Percentiles rank a stretch among this genome's conserved stretches.
Evolutionary conservation across 495 filamentous ascomycete species (phyloP).

Genomic region (Barbatosphaeria neglecta): DNA sequence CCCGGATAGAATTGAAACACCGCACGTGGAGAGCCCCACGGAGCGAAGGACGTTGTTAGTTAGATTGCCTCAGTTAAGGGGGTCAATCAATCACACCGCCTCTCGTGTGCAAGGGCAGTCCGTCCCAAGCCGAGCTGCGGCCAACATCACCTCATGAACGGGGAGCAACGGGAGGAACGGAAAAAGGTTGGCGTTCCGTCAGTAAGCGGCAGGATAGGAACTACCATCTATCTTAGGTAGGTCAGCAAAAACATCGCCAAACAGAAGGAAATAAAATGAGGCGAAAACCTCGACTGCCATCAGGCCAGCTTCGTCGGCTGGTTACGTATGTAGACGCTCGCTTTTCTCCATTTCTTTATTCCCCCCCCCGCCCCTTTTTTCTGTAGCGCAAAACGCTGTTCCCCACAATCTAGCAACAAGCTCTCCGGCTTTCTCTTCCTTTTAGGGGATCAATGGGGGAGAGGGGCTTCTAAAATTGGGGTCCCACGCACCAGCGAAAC

Average conservation of each 20-base stretch:
- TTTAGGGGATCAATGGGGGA: not conserved
- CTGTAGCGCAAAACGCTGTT: not conserved
- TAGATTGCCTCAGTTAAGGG: not conserved
- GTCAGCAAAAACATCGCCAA: not conserved
- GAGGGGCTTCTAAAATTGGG: not conserved
- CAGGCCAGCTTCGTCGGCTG: too few species aligned
- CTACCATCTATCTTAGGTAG: not conserved
- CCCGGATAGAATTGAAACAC: not conserved
- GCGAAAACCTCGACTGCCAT: too few species aligned
- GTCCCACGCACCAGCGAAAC: slow-evolving; percentile 1
- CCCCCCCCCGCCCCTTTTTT: too few species aligned
- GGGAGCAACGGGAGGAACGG: too few species aligned
- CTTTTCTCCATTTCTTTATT: too few species aligned
- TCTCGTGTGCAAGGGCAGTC: too few species aligned
- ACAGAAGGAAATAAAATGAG: not conserved
- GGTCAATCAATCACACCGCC: not conserved
- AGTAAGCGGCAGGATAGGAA: not conserved
- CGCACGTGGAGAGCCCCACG: not conserved
- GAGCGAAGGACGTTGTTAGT: not conserved
- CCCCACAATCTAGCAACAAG: not conserved
- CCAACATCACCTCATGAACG: too few species aligned
- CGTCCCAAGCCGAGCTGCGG: too few species aligned
- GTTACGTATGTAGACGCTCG: too few species aligned
- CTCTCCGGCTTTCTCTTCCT: not conserved
- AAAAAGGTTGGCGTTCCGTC: too few species aligned